Conservation (phyloP, 495 filamentous ascomycete species). For the Physcia stellaris region DNA sequence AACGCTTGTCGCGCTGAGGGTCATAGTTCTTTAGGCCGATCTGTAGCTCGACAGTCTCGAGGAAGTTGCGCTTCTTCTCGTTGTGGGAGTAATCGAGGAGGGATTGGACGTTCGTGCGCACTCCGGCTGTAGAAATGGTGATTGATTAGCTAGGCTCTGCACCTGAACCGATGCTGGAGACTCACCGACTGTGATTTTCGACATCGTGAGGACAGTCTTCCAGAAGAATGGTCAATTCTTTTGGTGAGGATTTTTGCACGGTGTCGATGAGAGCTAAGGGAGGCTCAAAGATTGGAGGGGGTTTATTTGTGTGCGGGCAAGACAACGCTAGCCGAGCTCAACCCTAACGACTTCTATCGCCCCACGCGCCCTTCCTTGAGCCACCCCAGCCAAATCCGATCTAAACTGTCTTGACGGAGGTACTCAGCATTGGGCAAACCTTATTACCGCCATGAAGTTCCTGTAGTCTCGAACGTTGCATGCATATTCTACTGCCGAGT, state of each 20-base stretch:
- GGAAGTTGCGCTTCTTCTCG: conserved; percentile 99
- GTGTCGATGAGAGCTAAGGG: too few species aligned
- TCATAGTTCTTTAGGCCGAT: conserved; percentile 99
- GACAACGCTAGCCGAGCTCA: too few species aligned
- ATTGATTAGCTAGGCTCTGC: neutral
- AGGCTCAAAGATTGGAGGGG: too few species aligned
- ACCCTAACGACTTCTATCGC: too few species aligned
- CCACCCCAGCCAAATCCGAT: too few species aligned
- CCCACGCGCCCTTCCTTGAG: too few species aligned
- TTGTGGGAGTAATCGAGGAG: conserved; percentile 88
- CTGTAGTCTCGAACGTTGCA: too few species aligned
- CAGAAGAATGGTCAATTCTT: conserved; percentile 42
- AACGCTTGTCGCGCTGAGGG: conserved; percentile 99
- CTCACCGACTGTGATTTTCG: conserved; percentile 79
- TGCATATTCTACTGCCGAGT: too few species aligned
- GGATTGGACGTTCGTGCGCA: conserved; percentile 82
- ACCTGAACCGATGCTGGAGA: conserved; percentile 10
- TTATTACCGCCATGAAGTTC: too few species aligned
- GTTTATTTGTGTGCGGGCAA: too few species aligned
- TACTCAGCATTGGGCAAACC: too few species aligned
- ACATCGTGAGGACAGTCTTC: conserved; percentile 49
- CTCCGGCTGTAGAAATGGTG: conserved; percentile 53
- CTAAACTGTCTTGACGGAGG: too few species aligned
- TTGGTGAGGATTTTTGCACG: conserved; percentile 54
- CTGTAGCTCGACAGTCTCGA: conserved; percentile 85